These are phyloP conservation scores for Aquilaria malaccensis DNA, from an alignment of 345 rosid genomes.

Conservation along the genomic window DNA sequence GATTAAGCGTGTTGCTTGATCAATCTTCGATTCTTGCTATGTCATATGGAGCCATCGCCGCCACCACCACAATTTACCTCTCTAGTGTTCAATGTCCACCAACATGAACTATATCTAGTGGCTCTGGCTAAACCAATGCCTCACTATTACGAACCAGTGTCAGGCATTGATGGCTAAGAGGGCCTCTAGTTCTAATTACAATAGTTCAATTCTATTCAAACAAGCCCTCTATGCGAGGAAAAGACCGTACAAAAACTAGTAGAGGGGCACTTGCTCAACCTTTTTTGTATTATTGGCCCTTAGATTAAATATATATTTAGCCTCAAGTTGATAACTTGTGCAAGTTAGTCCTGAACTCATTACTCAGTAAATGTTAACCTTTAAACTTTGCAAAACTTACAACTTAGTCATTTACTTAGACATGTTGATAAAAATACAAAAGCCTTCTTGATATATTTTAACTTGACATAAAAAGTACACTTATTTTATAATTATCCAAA, in stretches of 20 bases:
- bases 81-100: neutral
- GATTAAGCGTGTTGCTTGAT: too few species aligned
- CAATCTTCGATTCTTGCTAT: too few species aligned
- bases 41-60: too few species aligned
- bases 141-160: neutral
- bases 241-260: neutral
- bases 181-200: neutral
- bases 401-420: too few species aligned
- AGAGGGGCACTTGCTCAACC: constrained; percentile 1
- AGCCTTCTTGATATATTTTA: too few species aligned
- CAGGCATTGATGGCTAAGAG: constrained; percentile 3
- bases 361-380: too few species aligned
- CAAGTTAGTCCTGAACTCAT: too few species aligned
- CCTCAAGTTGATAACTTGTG: too few species aligned
- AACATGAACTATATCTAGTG: neutral
- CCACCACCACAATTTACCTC: neutral
- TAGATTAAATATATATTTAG: neutral
- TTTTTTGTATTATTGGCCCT: constrained; percentile 1
- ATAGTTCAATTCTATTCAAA: neutral
- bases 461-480: too few species aligned
- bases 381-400: too few species aligned
- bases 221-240: neutral
- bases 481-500: too few species aligned
- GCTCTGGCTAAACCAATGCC: neutral
- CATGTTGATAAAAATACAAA: too few species aligned